These are phyloP conservation scores for Phaeophleospora eucalypticola DNA, from an alignment of 2,329 filamentous ascomycete species.

Conservation along the genomic window DNA sequence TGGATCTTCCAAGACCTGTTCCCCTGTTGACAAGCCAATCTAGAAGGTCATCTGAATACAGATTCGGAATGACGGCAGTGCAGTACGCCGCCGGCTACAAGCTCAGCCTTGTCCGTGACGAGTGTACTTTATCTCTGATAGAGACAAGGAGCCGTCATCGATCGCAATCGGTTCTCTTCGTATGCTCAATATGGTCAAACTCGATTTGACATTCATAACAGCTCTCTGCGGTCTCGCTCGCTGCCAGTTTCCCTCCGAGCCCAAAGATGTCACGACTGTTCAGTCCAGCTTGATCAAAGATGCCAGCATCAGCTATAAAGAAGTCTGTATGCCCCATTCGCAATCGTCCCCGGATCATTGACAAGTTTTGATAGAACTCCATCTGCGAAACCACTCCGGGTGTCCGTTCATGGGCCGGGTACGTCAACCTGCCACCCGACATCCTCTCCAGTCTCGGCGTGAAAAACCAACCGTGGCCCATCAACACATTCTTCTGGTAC, in stretches of 20 bases:
- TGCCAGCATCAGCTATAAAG: constrained; percentile 17
- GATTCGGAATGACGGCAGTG: no score
- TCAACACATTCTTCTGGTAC: constrained; percentile 56
- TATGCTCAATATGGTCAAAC: not conserved
- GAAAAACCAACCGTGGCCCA: constrained; percentile 23
- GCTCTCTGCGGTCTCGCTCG: not conserved
- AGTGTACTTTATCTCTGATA: no score
- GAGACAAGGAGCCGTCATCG: no score
- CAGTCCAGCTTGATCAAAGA: constrained; percentile 11
- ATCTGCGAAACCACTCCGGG: constrained; percentile 49
- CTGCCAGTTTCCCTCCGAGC: constrained; percentile 14
- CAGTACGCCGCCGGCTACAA: no score
- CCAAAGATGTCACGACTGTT: constrained; percentile 11
- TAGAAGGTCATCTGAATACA: no score
- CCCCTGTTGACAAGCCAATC: no score
- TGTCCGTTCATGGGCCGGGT: constrained; percentile 41
- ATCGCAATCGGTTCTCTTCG: no score
- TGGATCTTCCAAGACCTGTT: no score
- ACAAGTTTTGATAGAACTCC: constrained; percentile 9
- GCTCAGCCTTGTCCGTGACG: no score
- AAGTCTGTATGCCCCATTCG: constrained; percentile 25
- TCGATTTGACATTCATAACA: not conserved
- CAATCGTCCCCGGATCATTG: not conserved
- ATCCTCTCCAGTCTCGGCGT: constrained; percentile 20
- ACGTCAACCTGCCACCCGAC: constrained; percentile 28